Percentiles rank a stretch among this genome's conserved stretches.
phyloP scores from a whole-genome alignment of 1,139 yeast species.

The Sugiyamaella castrensis region DNA sequence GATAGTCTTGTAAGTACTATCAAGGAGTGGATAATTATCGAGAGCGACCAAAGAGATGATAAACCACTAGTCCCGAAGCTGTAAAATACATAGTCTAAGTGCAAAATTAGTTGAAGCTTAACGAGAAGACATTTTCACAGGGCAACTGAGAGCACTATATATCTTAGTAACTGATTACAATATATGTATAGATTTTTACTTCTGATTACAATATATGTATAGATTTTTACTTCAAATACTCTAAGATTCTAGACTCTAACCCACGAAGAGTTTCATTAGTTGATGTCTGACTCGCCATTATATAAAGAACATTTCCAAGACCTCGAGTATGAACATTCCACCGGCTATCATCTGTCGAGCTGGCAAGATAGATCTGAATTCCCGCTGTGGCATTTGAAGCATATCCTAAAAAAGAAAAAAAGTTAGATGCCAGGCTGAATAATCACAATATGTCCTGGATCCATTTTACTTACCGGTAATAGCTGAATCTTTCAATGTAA shows the following conservation, averaged over 20 bases:
- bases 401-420: slow-evolving; percentile 19
- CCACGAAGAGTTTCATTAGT: slow-evolving; percentile 8
- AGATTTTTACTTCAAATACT: background rate
- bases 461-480: slow-evolving; percentile 11
- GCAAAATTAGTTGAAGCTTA: too few species aligned
- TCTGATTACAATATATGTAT: slow-evolving; percentile 1
- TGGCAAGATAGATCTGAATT: slow-evolving; percentile 9
- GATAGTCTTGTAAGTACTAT: slow-evolving; percentile 20
- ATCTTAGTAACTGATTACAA: too few species aligned
- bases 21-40: slow-evolving; percentile 11
- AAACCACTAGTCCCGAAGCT: background rate
- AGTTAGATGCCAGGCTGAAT: too few species aligned
- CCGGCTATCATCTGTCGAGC: slow-evolving; percentile 4
- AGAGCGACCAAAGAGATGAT: background rate
- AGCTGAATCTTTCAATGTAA: slow-evolving; percentile 24
- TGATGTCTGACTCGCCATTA: slow-evolving; percentile 24
- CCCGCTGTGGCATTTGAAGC: slow-evolving; percentile 20
- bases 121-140: too few species aligned
- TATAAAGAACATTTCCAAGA: slow-evolving; percentile 27
- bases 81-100: too few species aligned
- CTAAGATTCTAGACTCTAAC: slow-evolving; percentile 12
- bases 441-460: too few species aligned
- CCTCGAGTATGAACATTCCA: slow-evolving; percentile 26
- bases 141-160: too few species aligned
- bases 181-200: background rate